Conservation (phyloP, 78 protist species). For the Dictyostelium citrinum region DNA sequence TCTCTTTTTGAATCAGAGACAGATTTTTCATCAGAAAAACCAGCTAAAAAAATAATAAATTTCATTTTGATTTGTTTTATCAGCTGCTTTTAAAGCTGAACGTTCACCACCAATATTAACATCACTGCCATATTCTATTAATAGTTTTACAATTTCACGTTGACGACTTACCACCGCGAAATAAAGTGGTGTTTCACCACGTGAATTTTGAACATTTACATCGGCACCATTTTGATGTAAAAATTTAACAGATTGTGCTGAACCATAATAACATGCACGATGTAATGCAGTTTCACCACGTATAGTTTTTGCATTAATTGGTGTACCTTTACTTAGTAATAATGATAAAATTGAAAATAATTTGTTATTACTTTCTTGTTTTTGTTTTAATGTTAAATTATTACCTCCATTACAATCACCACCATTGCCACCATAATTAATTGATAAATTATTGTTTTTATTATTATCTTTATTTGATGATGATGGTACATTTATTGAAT, state of each 20-base stretch:
- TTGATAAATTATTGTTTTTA: neutral
- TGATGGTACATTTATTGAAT: neutral
- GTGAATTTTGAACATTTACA: slow-evolving; percentile 34
- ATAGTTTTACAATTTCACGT: neutral
- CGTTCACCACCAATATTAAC: slow-evolving; percentile 51
- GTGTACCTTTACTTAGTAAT: slow-evolving; percentile 45
- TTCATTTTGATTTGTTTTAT: slow-evolving; percentile 27
- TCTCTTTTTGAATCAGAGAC: neutral
- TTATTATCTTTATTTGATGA: neutral
- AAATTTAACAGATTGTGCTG: neutral
- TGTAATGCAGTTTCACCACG: slow-evolving; percentile 70
- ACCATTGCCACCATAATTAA: neutral
- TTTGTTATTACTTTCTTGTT: neutral
- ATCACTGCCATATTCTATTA: slow-evolving; percentile 56
- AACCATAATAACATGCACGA: slow-evolving; percentile 44
- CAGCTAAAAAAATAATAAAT: slow-evolving; percentile 5
- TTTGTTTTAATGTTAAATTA: neutral
- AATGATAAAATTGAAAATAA: neutral
- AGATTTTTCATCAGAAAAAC: slow-evolving; percentile 4
- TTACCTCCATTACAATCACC: neutral
- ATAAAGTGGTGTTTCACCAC: slow-evolving; percentile 67
- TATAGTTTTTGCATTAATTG: slow-evolving; percentile 50
- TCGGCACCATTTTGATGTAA: slow-evolving; percentile 22
- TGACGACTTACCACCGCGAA: slow-evolving; percentile 53
- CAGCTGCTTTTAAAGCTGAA: slow-evolving; percentile 15